These are phyloP conservation scores for Stephania japonica DNA, from an alignment of 164 flowering plant species.

Conservation along the genomic window DNA sequence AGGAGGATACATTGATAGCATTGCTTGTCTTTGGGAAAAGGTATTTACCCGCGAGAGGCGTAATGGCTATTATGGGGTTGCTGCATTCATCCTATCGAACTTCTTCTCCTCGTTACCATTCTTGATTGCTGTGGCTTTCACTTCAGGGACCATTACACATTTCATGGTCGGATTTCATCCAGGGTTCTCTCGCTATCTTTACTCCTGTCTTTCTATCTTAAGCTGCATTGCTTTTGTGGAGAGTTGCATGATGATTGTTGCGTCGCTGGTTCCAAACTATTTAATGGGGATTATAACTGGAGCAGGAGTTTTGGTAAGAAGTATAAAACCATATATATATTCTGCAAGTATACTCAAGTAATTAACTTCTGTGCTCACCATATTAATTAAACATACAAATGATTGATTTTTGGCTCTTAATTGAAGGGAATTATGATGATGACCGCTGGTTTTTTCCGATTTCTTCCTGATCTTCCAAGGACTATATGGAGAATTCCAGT, in stretches of 20 bases:
- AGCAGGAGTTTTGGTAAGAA: slow-evolving; percentile 38
- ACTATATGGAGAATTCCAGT: slow-evolving; percentile 77
- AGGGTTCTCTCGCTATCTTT: slow-evolving; percentile 33
- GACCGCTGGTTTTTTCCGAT: slow-evolving; percentile 76
- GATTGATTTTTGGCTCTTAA: not conserved
- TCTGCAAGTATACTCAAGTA: not conserved
- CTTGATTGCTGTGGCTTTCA: slow-evolving; percentile 35
- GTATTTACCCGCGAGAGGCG: slow-evolving; percentile 35
- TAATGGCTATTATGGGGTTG: slow-evolving; percentile 38
- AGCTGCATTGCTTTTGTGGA: slow-evolving; percentile 49
- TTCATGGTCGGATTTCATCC: slow-evolving; percentile 55
- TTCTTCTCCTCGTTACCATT: slow-evolving; percentile 61
- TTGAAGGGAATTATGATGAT: slow-evolving; percentile 75
- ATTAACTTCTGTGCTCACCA: not conserved
- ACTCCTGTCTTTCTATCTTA: slow-evolving; percentile 29
- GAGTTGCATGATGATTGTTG: slow-evolving; percentile 69
- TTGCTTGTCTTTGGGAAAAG: slow-evolving; percentile 13
- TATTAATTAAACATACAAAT: too few species aligned
- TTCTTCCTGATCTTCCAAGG: slow-evolving; percentile 79
- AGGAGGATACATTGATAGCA: not conserved
- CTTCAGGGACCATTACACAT: slow-evolving; percentile 36
- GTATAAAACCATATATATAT: not conserved
- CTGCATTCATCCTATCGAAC: slow-evolving; percentile 36
- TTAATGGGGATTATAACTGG: slow-evolving; percentile 48
- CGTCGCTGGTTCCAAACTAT: slow-evolving; percentile 65